Percentiles rank a stretch among this genome's conserved stretches.
phyloP scores from a whole-genome alignment of 257 asterid genomes.

The Capsicum rhomboideum region DNA sequence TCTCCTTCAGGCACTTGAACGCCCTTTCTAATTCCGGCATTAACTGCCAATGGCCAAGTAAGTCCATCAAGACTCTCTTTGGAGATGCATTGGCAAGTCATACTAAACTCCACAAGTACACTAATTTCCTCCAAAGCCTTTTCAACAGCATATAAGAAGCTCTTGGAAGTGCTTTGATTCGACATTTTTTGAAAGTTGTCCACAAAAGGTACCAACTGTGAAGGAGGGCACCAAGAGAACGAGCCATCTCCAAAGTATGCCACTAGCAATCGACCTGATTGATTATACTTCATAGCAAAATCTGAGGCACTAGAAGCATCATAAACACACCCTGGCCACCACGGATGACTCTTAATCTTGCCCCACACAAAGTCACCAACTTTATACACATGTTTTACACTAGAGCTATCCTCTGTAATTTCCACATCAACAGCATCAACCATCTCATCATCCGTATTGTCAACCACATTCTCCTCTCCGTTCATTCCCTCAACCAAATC shows the following conservation, averaged over 20 bases:
- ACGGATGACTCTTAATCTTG: slow-evolving; percentile 63
- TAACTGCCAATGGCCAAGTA: slow-evolving; percentile 26
- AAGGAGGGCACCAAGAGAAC: slow-evolving; percentile 65
- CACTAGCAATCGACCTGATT: slow-evolving; percentile 48
- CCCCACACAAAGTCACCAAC: slow-evolving; percentile 95
- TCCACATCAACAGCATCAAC: not conserved
- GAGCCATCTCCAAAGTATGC: slow-evolving; percentile 75
- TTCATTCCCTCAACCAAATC: not conserved
- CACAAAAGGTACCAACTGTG: slow-evolving; percentile 49
- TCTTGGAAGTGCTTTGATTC: slow-evolving; percentile 19
- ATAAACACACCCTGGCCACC: slow-evolving; percentile 94
- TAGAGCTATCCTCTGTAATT: not conserved
- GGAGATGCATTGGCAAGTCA: slow-evolving; percentile 42
- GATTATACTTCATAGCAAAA: slow-evolving; percentile 36
- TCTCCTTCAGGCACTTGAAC: slow-evolving; percentile 48
- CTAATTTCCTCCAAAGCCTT: slow-evolving; percentile 45
- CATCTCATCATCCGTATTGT: not conserved
- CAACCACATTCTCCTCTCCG: not conserved
- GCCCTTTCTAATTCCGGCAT: slow-evolving; percentile 49
- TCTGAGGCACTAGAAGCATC: slow-evolving; percentile 58
- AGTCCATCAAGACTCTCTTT: slow-evolving; percentile 26
- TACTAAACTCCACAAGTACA: slow-evolving; percentile 32
- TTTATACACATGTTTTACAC: slow-evolving; percentile 19
- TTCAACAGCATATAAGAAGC: slow-evolving; percentile 35
- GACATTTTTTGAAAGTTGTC: slow-evolving; percentile 44